Evolutionary conservation across 164 flowering plant species (phyloP).

Genomic region (Houttuynia cordata): DNA sequence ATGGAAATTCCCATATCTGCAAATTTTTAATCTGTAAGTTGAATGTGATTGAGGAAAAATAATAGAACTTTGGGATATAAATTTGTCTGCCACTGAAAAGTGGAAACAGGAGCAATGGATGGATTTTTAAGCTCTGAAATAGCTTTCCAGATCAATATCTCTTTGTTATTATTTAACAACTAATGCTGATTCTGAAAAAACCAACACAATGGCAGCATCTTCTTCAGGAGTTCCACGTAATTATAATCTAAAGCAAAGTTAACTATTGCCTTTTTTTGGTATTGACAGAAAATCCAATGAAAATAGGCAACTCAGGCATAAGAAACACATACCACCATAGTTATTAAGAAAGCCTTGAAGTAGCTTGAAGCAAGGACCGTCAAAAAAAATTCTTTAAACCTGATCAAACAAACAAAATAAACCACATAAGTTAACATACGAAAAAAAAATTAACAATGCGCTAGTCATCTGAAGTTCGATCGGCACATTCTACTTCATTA

Average conservation of each 20-base stretch:
- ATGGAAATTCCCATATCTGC: conserved; percentile 88
- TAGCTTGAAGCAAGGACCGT: conserved; percentile 67
- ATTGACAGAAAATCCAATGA: conserved; percentile 1
- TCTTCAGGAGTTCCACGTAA: too few species aligned
- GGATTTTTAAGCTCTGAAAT: too few species aligned
- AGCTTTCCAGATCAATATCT: too few species aligned
- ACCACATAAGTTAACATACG: background rate
- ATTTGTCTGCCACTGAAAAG: too few species aligned
- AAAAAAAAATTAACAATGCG: background rate
- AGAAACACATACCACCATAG: conserved; percentile 50
- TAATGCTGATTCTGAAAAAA: too few species aligned
- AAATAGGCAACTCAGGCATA: background rate
- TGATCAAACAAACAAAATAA: conserved; percentile 12
- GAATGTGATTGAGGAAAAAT: too few species aligned
- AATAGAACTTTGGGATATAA: too few species aligned
- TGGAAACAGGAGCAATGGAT: too few species aligned
- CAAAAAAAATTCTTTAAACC: conserved; percentile 44
- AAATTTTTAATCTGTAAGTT: background rate
- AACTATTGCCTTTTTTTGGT: background rate
- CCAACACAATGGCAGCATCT: too few species aligned
- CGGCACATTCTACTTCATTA: background rate
- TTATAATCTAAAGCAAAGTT: background rate
- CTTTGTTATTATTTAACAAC: too few species aligned
- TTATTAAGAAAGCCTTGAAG: conserved; percentile 55
- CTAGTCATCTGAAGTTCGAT: background rate